Base-by-base conservation (phyloP, 208 protist species). In the Leishmania mexicana region DNA sequence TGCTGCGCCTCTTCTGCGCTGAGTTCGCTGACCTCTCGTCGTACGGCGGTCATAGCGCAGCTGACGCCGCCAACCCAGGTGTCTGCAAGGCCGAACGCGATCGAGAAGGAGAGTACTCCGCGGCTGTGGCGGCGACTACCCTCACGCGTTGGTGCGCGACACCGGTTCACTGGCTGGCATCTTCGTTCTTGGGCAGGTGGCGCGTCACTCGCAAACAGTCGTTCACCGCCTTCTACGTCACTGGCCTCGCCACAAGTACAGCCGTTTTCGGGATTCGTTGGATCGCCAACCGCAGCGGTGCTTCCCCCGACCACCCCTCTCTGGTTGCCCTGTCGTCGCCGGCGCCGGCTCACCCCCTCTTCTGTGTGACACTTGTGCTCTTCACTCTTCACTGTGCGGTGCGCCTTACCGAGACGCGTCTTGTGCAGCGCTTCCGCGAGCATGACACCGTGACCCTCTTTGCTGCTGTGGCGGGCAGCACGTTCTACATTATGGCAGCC, bases 401-500 rank as follows among this genome's bases (percentile, higher is more conserved):
- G 28, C 92, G 94, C 11, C 81, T 96, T 7, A 67, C 70, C 65
- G 92, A 97, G 84, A 95, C 91, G 45, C 42, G 90, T 15, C 76
- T 72, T n/a, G 79, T 94, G 17, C 94, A 95, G 68, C 77, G 77
- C 38, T 93, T 93, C 79, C 85, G 88, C 10, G 21, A 35, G 4
- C 42, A 75, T 42, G 94, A 97, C 80, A 82, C 71, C 7, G 89
- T 96, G 45, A 93, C 92, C 1, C 83, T 95, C 21, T 96, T 97
- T 71, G 94, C 92, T 2, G 80, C 86, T 35, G 57, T 96, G 40
- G 85, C 94, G 15, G 94, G 94, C 3, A 87, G 86, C 76, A 87
- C 85, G 4, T 97, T 97, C 76, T 97, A 97, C 80, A 81, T 92
- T 4, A 76, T 90, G 47, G 93, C 94, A 13, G 80, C 91, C 28